Conservation (phyloP, 306 rosid species). For the Vicia villosa region DNA sequence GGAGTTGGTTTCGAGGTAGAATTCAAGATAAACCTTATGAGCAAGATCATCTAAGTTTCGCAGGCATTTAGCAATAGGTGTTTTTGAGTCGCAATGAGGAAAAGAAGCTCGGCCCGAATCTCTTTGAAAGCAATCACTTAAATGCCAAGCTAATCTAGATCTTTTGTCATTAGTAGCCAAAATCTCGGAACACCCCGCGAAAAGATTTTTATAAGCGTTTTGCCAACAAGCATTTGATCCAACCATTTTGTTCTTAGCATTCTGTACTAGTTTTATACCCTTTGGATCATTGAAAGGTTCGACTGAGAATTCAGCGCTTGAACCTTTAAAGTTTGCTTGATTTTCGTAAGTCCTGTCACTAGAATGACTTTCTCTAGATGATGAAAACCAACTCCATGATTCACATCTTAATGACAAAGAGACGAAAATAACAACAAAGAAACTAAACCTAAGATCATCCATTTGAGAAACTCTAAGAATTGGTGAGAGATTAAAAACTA, state of each 20-base stretch:
- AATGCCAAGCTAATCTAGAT: slow-evolving; percentile 85
- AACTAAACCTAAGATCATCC: slow-evolving; percentile 32
- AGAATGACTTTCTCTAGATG: slow-evolving; percentile 39
- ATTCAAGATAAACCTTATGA: slow-evolving; percentile 73
- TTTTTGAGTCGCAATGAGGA: slow-evolving; percentile 62
- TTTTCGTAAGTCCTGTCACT: slow-evolving; percentile 31
- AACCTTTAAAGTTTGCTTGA: slow-evolving; percentile 33
- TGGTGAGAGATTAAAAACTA: no score
- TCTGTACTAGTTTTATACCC: slow-evolving; percentile 51
- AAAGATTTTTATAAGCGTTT: slow-evolving; percentile 66
- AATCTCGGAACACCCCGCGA: slow-evolving; percentile 73
- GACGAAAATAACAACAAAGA: slow-evolving; percentile 40
- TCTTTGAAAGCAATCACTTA: slow-evolving; percentile 84
- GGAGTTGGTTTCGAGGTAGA: slow-evolving; percentile 83
- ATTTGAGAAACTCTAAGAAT: no score
- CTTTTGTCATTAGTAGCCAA: slow-evolving; percentile 64
- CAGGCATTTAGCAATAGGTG: slow-evolving; percentile 54
- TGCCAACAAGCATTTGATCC: slow-evolving; percentile 71
- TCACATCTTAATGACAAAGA: slow-evolving; percentile 40
- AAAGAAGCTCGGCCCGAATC: slow-evolving; percentile 72
- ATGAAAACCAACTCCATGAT: slow-evolving; percentile 73
- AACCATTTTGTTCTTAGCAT: slow-evolving; percentile 58
- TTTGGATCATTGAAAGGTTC: slow-evolving; percentile 58
- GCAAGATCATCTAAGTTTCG: slow-evolving; percentile 54
- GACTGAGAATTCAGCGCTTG: slow-evolving; percentile 62